Conservation (phyloP, 164 flowering plant species). For the Echeveria elegans region DNA sequence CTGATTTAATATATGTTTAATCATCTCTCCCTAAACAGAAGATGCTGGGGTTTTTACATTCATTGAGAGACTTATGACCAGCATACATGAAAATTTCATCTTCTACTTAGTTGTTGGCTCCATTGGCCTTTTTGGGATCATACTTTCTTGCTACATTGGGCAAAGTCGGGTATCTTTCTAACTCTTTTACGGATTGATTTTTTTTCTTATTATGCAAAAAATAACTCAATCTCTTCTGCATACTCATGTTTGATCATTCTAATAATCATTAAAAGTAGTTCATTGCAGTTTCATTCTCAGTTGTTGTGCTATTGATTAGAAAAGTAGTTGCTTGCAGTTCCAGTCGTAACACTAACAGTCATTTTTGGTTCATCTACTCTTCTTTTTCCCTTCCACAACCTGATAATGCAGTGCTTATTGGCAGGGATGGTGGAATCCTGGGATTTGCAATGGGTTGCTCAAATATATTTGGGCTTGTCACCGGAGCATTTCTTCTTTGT, state of each 20-base stretch:
- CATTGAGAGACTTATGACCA: slow-evolving; percentile 72
- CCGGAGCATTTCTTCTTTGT: slow-evolving; percentile 99
- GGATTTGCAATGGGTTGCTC: slow-evolving; percentile 97
- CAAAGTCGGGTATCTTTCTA: slow-evolving; percentile 40
- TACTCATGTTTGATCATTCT: background rate
- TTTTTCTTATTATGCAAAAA: background rate
- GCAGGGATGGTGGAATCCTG: slow-evolving; percentile 53
- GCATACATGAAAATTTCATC: slow-evolving; percentile 70
- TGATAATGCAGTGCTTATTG: slow-evolving; percentile 7
- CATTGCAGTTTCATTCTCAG: too few relatives aligned
- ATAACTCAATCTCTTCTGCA: background rate
- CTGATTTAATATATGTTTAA: slow-evolving; percentile 27
- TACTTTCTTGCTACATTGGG: slow-evolving; percentile 63
- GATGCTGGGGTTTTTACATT: slow-evolving; percentile 98
- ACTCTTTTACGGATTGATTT: background rate
- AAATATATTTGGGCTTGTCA: slow-evolving; percentile 97
- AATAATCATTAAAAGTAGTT: too few relatives aligned
- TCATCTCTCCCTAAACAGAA: slow-evolving; percentile 67
- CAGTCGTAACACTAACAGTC: background rate
- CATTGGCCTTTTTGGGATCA: slow-evolving; percentile 76
- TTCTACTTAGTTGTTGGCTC: slow-evolving; percentile 78
- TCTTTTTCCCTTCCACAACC: slow-evolving; percentile 1
- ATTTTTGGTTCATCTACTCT: background rate
- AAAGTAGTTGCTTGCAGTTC: too few relatives aligned
- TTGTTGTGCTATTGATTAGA: too few relatives aligned